Evolutionary conservation across 495 filamentous ascomycete genomes (phyloP), one percentile per base, ranked within the genome.

Genomic region (Aspergillus sclerotioniger): DNA sequence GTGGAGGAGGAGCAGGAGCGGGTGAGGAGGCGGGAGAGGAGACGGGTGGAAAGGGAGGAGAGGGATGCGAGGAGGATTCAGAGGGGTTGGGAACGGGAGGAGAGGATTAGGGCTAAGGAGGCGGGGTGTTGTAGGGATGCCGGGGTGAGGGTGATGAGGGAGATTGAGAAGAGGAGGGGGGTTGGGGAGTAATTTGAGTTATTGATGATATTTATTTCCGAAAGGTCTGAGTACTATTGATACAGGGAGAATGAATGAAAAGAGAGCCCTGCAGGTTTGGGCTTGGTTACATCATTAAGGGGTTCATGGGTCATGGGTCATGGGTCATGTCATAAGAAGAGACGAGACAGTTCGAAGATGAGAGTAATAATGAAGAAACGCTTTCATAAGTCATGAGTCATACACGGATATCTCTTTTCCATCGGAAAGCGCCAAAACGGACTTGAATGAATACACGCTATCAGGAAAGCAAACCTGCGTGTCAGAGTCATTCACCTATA

Each of bases 11-110:
- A 72, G 48, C 76, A 67, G 65, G 75, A 67, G 59, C 63, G 67
- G 29, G 69, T 66, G 32, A 72, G 65, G 69, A 70, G 60, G 64
- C 72, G 65, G 63, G 68, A 54, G 52, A 71, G 71, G 59, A 75
- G 62, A 56, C 50, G 63, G 60, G 64, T 41, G 32, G 72, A 72
- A 55, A 67, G 69, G 59, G 71, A 75, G 62, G 69, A 66, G 59
- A 74, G 62, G 59, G 68, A 77, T 62, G 51, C 59, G 43, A 49
- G 61, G 60, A 66, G 62, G 59, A 76, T 80, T 51, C 47, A 62
- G 60, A 67, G 59, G 50, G 37, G 52, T 58, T 76, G 76, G 70
- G 74, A 78, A 62, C 39, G 45, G 41, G 73, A 80, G 62, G 78
- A 81, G 56, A 57, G 58, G 51, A 43, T 59, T 29, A 61, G 79